Conservation (phyloP, 179 eudicot species). For the Beta macrorhiza region DNA sequence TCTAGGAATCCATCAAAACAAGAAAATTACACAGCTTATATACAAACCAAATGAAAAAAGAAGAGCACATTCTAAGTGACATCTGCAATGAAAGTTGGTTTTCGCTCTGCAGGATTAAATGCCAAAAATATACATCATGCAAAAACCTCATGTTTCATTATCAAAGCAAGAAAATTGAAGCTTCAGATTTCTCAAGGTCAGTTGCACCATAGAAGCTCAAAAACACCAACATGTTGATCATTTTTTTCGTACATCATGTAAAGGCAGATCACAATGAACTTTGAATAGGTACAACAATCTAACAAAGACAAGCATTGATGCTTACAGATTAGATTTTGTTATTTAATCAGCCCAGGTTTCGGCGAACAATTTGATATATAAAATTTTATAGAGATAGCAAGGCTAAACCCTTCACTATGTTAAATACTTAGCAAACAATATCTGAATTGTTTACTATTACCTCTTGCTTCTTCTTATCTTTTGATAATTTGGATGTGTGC, state of each 20-base stretch:
- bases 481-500: background rate
- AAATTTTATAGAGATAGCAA: background rate
- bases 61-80: background rate
- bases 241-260: background rate
- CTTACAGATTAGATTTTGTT: background rate
- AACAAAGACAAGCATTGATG: background rate
- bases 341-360: background rate
- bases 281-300: no score
- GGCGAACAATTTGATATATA: no score
- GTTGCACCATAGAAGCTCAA: no score
- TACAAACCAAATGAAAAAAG: background rate
- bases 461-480: constrained; percentile 25
- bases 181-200: background rate
- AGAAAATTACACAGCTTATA: no score
- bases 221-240: background rate
- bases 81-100: no score
- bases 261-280: background rate
- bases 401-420: background rate
- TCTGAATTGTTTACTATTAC: no score
- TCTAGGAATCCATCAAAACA: constrained; percentile 41
- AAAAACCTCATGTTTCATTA: background rate
- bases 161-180: background rate
- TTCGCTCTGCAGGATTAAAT: no score
- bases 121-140: no score
- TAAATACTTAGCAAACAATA: background rate